Evolutionary conservation across 345 rosid species (phyloP), one percentile per base, ranked within the genome.

Genomic region (Pseudoturritis turrita): DNA sequence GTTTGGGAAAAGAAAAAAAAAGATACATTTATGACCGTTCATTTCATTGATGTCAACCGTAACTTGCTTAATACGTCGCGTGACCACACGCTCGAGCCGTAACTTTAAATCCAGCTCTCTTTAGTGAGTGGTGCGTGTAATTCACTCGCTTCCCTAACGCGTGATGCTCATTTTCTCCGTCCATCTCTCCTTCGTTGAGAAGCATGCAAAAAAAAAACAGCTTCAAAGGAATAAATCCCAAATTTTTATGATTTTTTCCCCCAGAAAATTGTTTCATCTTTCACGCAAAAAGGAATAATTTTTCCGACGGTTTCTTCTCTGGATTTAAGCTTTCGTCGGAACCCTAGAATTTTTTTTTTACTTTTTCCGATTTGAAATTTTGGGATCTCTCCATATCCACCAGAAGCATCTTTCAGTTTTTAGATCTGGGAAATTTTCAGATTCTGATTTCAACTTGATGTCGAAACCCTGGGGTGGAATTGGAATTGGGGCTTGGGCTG

Each of bases 401-500:
- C 17, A 51, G 46, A n/a, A n/a, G n/a, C 36, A 39, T 10, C 26
- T 29, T 8, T 51, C 3, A 19, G 41, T 31, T 46, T 64, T 54
- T 11, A 75, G 79, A 75, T 75, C 74, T 75, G 57, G 43, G 55
- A 21, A 31, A 7, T 18, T 26, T 10, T 23, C 8, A 46, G 61
- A 51, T 60, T 64, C 63, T 72, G 63, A 54, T 22, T 54, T n/a
- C 25, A 44, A 17, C 47, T 47, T 6, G 71, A 89, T 86, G 98
- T 82, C 88, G 58, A 85, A 84, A 68, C 64, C 90, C 0, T 86
- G 96, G 97, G 88, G 98, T 52, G 78, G 70, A 59, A 81, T 87
- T 56, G 77, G 65, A 68, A 80, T 88, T 81, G 96, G 97, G 78
- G 84, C 87, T 23, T 91, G 99, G 99, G 99, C 98, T 59, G 97